Evolutionary conservation across 2,329 filamentous ascomycete genomes (phyloP), one percentile per base, ranked within the genome.

Genomic region (Ascochyta koolunga): DNA sequence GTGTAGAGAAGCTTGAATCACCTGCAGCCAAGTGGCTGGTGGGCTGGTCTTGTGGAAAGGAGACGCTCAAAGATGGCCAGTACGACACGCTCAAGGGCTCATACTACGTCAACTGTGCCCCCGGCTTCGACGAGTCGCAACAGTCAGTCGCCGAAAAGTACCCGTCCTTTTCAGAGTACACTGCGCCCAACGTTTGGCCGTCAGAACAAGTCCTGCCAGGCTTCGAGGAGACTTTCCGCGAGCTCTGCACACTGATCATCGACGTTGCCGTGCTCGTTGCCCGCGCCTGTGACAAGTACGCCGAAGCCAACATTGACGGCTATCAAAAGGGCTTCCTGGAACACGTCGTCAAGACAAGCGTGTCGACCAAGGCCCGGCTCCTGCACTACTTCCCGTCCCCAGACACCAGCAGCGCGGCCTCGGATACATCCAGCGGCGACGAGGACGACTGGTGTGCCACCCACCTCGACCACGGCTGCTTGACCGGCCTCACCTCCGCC

Each of bases 361-460:
- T 87, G 29, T 96, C 90, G 0, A 96, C 91, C 32, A 98, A 99
- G 76, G 95, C 95, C 1, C 82, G 95, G 11, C 80, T 99, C 24
- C 78, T 98, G 65, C 95, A 99, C 77, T 99, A 99, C 76, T 98
- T 93, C 66, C 93, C 93, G 9, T 66, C 69, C 10, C 70, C 72
- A 21, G 53, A 65, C 33, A 47, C 68, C 7, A 53, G 56, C 46
- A 54, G 61, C 49, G 47, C 63, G 41, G 49, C 56, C 10, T 52
- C 56, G 21, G 53, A 53, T 25, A 38, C 53, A 3, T 39, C 53
- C 2, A 57, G 54, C 11, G 69, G 78, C 76, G 77, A 77, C n/a
- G 88, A 91, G 56, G 93, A 97, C 74, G 90, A 96, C 77, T 99
- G 95, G 95, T 99, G 93, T 74, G 90, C 92, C 8, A 91, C 89